Evolutionary conservation across 164 flowering plant species (phyloP), one percentile per base, ranked within the genome.

Genomic region (Nymphaea thermarum): DNA sequence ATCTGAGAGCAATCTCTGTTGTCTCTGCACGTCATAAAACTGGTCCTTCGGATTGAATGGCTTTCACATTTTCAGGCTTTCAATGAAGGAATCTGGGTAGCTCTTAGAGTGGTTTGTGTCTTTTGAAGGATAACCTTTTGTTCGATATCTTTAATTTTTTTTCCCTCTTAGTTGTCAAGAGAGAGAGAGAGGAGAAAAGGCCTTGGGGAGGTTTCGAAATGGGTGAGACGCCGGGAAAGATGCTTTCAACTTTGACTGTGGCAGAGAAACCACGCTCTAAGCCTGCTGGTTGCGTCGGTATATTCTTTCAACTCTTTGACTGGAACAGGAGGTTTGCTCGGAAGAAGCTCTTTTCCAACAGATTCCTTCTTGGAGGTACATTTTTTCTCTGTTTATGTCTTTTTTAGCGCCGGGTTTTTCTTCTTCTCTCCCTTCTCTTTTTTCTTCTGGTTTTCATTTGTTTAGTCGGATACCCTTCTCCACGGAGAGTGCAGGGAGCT

Each of bases 291-390:
- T 93, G 98, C 71, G 94, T 83, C 1, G 97, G 97, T 8, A 82
- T 91, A 63, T 91, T 93, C 86, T 91, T 86, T 73, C 91, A 89
- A 80, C 84, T 93, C 62, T 87, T 91, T 63, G 89, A 93, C 70
- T 91, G 97, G 98, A 88, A 93, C 78, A 69, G 86, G 43, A 82
- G 92, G 69, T 77, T 91, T 4, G 88, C 96, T 0, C 88, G 86
- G 87, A 91, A 91, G 84, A 88, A 85, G 83, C 78, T 91, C 6
- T 89, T 89, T 75, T 80, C 93, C 6, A 85, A 75, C 76, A 91
- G 87, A 71, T 72, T 91, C 17, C 89, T 93, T 74, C 81, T 92
- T 62, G 85, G 89, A 70, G 89, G 98, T 92, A 67, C 25, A 36
- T 11, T 12, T 43, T 17, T 17, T 62, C 64, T 62, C 10, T 51